These are phyloP conservation scores for Closterium sp. DNA, from an alignment of 139 green algal genomes.

Conservation along the genomic window DNA sequence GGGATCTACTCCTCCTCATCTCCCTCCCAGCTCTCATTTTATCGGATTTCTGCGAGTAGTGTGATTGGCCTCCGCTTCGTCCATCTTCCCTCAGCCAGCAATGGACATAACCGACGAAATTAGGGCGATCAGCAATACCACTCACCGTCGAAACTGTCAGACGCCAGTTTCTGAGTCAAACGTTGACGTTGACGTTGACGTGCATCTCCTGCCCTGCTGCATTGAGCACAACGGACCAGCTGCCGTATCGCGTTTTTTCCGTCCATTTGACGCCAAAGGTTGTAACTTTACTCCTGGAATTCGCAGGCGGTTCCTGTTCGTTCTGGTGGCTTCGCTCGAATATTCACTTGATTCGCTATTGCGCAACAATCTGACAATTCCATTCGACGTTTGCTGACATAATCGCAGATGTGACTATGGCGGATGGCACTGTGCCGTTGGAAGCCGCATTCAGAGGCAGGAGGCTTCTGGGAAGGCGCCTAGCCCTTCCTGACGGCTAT, in stretches of 20 bases:
- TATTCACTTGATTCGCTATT: neutral
- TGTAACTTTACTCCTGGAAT: neutral
- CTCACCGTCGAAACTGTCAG: neutral
- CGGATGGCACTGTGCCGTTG: neutral
- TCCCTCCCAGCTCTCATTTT: too few species aligned
- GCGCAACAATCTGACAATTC: neutral
- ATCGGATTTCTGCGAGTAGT: too few species aligned
- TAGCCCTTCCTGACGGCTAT: neutral
- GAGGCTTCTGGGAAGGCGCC: neutral
- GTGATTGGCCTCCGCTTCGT: too few species aligned
- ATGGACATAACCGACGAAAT: neutral
- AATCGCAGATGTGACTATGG: neutral
- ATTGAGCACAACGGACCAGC: neutral
- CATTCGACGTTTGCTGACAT: neutral
- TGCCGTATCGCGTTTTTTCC: neutral
- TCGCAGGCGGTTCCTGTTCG: neutral
- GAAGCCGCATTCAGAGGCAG: neutral
- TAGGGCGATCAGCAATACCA: neutral
- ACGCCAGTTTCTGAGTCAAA: neutral
- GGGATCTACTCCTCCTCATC: too few species aligned
- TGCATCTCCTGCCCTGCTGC: neutral
- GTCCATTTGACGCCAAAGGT: neutral
- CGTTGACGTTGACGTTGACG: neutral
- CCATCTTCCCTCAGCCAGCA: neutral
- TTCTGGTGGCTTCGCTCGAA: neutral